Base-by-base conservation (phyloP, 116 monocot genomes). In the Phalaenopsis hybrid region DNA sequence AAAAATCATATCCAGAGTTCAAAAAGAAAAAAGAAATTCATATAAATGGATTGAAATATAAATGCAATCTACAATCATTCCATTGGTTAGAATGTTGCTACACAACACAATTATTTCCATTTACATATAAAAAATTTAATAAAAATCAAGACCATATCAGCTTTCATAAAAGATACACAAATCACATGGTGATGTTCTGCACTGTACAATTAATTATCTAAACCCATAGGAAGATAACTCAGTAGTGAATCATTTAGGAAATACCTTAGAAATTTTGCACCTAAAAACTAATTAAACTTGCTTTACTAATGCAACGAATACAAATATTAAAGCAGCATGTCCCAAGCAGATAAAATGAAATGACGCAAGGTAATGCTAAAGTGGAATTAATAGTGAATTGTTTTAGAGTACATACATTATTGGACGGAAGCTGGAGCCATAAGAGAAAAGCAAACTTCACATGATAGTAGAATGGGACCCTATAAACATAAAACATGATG, bases 381-480 rank as follows among this genome's bases (percentile, higher is more conserved):
- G 72, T 46, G 46, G 46, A 17, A n/a, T 75, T 46, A 45, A 41
- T 75, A 21, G 72, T 13, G 8, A 21, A 73, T 59, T 2, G 34
- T 70, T 80, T 72, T 25, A 45, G 50, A 70, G 63, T 65, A 83
- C 83, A 69, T 86, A 89, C 89, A 84, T 84, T 81, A 58, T 77
- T 75, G 0, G 84, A 75, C 44, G 89, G 89, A 73, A 89, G 78
- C 51, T 86, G 86, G 46, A 89, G 89, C 86, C 81, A 86, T 44
- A 89, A 52, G 48, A 89, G 89, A 83, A 86, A 89, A 55, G 86
- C 86, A 17, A 86, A 82, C 79, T 89, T 89, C 75, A 81, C 72
- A 74, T 86, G 86, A 69, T 84, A 84, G 80, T 89, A 89, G 25
- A 86, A 67, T 34, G 89, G 86, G 20, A 81, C 59, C 86, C 86